Conservation (phyloP, 1,139 yeast genomes). For the Hansenula lynferdii region DNA sequence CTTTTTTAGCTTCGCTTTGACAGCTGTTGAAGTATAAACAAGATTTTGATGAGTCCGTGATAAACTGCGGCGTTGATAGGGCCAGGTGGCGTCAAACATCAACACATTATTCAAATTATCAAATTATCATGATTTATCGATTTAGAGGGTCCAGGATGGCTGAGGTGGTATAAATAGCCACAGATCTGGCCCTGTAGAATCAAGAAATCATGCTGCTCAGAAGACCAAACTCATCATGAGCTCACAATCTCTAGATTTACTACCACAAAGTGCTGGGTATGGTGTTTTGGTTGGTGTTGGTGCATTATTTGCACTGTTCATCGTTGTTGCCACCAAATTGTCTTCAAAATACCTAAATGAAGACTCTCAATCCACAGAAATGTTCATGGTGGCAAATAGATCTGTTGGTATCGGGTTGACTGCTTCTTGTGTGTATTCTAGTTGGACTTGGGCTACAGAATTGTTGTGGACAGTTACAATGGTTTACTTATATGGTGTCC, state of each 20-base stretch:
- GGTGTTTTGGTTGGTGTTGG: constrained; percentile 50
- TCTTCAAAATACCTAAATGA: constrained; percentile 43
- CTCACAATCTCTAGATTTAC: too few species aligned
- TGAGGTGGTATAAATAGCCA: too few species aligned
- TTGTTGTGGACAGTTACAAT: constrained; percentile 41
- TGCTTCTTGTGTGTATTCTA: constrained; percentile 44
- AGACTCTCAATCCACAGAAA: constrained; percentile 52
- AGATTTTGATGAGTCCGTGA: too few species aligned
- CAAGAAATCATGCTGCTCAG: too few species aligned
- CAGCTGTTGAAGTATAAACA: too few species aligned
- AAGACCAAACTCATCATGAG: not conserved
- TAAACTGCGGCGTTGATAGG: too few species aligned
- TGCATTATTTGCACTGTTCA: constrained; percentile 45
- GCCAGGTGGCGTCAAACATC: too few species aligned
- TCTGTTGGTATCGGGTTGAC: constrained; percentile 42
- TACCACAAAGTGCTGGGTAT: constrained; percentile 29
- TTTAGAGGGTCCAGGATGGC: too few species aligned
- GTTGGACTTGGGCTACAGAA: constrained; percentile 52
- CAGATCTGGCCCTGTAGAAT: too few species aligned
- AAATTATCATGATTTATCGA: too few species aligned
- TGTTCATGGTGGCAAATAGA: constrained; percentile 53
- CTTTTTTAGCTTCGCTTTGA: too few species aligned
- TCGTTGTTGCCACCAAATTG: constrained; percentile 47
- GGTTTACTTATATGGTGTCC: constrained; percentile 41
- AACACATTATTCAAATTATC: too few species aligned